Evolutionary conservation across 2,329 filamentous ascomycete species (phyloP).

Genomic region (Neofusicoccum parvum): DNA sequence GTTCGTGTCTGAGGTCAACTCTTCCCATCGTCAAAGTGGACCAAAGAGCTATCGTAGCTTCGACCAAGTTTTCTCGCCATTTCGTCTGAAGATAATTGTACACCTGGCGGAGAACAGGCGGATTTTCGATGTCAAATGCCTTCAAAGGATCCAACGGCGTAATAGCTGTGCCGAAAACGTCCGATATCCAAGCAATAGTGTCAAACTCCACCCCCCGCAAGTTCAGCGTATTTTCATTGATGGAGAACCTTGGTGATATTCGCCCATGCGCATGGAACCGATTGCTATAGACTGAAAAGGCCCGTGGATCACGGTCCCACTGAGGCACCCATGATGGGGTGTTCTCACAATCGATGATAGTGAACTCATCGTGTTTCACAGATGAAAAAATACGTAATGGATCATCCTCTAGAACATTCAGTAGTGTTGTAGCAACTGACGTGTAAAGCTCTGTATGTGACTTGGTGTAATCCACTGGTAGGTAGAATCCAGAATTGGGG

Average conservation of each 20-base stretch:
- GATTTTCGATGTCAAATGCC: neutral
- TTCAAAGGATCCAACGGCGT: neutral
- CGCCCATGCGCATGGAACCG: neutral
- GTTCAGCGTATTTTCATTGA: neutral
- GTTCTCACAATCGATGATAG: neutral
- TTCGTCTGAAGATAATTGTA: too few relatives aligned
- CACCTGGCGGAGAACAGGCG: neutral
- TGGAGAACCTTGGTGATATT: neutral
- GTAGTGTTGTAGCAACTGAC: neutral
- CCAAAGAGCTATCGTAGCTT: too few relatives aligned
- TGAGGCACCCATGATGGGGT: neutral
- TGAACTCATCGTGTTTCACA: neutral
- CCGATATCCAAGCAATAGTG: neutral
- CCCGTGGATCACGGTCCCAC: neutral
- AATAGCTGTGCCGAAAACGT: fast-evolving
- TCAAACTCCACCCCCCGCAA: neutral
- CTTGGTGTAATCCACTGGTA: neutral
- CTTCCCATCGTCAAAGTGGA: too few relatives aligned
- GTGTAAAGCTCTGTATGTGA: neutral
- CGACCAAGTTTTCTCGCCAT: too few relatives aligned
- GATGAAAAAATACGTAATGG: neutral
- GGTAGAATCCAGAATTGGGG: neutral
- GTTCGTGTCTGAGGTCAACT: too few relatives aligned
- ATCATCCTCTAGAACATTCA: neutral
- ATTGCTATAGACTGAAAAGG: too few relatives aligned